Evolutionary conservation across 768 basidiomycete genomes (phyloP).

Genomic region (Boletus rufocinnamomeus): DNA sequence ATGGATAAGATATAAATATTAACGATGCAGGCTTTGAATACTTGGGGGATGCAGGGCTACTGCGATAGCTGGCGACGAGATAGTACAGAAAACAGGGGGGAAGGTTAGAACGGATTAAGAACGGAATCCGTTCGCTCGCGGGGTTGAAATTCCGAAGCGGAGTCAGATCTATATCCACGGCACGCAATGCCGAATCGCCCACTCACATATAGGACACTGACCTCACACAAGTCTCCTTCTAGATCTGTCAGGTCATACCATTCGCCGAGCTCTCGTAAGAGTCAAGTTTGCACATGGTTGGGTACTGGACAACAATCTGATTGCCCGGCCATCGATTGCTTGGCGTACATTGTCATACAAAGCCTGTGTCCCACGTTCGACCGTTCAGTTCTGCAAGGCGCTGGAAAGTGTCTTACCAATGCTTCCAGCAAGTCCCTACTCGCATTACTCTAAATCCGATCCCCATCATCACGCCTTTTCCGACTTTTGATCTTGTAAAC

Average conservation of each 20-base stretch:
- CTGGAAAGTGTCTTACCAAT: slow-evolving; percentile 15
- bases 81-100: slow-evolving; percentile 22
- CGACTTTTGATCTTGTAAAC: slow-evolving; percentile 66
- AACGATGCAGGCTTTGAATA: not conserved
- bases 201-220: not conserved
- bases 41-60: not conserved
- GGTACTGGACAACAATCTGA: not conserved
- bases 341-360: slow-evolving; percentile 1
- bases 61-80: slow-evolving; percentile 7
- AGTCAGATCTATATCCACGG: slow-evolving; percentile 15
- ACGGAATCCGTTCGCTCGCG: slow-evolving; percentile 10
- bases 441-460: slow-evolving; percentile 1
- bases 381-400: not conserved
- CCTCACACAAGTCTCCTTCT: not conserved
- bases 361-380: not conserved
- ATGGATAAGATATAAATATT: not conserved
- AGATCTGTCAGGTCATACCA: not conserved
- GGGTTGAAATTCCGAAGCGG: slow-evolving; percentile 19
- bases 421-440: not conserved
- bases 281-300: not conserved
- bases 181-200: slow-evolving; percentile 13
- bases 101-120: slow-evolving; percentile 12
- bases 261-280: not conserved
- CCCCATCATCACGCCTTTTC: slow-evolving; percentile 20
- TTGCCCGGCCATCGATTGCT: not conserved